Conservation (phyloP, 225 moss, liverwort and hornwort genomes). For the Asterella californica region DNA sequence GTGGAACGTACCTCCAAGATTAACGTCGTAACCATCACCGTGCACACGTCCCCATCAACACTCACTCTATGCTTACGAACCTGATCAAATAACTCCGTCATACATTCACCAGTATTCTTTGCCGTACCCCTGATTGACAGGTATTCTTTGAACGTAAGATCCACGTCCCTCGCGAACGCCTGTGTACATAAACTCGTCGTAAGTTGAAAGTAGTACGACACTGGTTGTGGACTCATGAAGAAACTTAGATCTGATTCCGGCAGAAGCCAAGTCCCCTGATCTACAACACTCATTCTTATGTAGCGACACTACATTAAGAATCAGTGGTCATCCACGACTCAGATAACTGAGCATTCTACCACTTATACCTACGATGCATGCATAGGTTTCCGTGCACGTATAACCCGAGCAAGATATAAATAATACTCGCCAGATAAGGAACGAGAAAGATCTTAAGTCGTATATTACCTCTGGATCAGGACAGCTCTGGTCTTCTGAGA, state of each 20-base stretch:
- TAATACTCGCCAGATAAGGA: neutral
- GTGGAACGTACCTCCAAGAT: slow-evolving; percentile 60
- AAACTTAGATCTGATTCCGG: neutral
- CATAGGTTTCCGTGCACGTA: too few relatives aligned
- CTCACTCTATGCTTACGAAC: slow-evolving; percentile 79
- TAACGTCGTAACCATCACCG: slow-evolving; percentile 93
- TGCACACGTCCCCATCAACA: slow-evolving; percentile 90
- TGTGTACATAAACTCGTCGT: slow-evolving; percentile 8
- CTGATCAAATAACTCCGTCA: slow-evolving; percentile 87
- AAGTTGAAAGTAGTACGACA: neutral
- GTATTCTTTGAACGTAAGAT: slow-evolving; percentile 84
- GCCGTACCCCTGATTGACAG: slow-evolving; percentile 66
- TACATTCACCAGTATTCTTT: slow-evolving; percentile 80
- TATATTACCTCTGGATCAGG: slow-evolving; percentile 76
- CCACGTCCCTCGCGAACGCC: slow-evolving; percentile 77
- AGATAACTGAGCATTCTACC: too few relatives aligned
- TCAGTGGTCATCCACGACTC: too few relatives aligned
- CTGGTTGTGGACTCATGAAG: neutral
- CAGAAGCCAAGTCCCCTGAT: too few relatives aligned
- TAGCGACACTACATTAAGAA: too few relatives aligned
- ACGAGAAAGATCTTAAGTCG: too few relatives aligned
- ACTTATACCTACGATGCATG: too few relatives aligned
- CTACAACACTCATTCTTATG: too few relatives aligned
- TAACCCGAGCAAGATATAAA: too few relatives aligned
- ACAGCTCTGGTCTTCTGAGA: slow-evolving; percentile 80